Conservation (phyloP, 805 yeast genomes). For the Ogataea ramenticola region DNA sequence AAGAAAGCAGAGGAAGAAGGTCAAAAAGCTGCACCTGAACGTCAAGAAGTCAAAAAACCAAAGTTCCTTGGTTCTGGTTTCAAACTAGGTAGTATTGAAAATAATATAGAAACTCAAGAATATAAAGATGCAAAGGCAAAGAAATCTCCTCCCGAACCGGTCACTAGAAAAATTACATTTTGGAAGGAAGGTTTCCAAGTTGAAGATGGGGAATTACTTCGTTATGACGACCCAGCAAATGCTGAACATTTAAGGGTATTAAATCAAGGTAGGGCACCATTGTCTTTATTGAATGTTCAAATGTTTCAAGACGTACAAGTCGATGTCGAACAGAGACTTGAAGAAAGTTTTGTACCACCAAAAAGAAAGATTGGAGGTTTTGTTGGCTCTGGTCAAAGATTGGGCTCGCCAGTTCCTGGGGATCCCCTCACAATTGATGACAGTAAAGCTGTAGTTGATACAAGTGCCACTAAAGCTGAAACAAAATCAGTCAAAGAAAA, state of each 20-base stretch:
- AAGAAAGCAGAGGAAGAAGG: conserved; percentile 66
- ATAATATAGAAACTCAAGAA: conserved; percentile 24
- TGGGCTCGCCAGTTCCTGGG: conserved; percentile 87
- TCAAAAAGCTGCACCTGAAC: conserved; percentile 29
- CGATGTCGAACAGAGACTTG: conserved; percentile 69
- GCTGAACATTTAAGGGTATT: conserved; percentile 69
- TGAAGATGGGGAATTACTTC: conserved; percentile 79
- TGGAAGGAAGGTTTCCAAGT: conserved; percentile 97
- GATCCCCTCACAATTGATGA: conserved; percentile 28
- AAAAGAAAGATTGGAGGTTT: conserved; percentile 57
- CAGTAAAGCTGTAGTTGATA: conserved; percentile 8
- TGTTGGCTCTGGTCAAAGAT: conserved; percentile 71
- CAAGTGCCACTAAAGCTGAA: conserved; percentile 15
- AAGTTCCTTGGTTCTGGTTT: conserved; percentile 45
- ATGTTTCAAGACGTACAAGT: conserved; percentile 94
- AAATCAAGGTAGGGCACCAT: conserved; percentile 87
- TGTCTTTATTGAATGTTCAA: conserved; percentile 71
- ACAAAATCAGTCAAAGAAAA: conserved; percentile 8
- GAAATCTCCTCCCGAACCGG: conserved; percentile 35
- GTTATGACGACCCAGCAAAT: conserved; percentile 92
- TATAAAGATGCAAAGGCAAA: conserved; percentile 25
- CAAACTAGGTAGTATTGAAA: conserved; percentile 41
- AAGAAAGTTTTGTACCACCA: conserved; percentile 64
- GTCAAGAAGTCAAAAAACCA: conserved; percentile 16
- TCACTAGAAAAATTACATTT: conserved; percentile 76